Percentiles rank a stretch among this genome's conserved stretches.
phyloP scores from a whole-genome alignment of 441 rosid species.

The Aquilaria agallochum region DNA sequence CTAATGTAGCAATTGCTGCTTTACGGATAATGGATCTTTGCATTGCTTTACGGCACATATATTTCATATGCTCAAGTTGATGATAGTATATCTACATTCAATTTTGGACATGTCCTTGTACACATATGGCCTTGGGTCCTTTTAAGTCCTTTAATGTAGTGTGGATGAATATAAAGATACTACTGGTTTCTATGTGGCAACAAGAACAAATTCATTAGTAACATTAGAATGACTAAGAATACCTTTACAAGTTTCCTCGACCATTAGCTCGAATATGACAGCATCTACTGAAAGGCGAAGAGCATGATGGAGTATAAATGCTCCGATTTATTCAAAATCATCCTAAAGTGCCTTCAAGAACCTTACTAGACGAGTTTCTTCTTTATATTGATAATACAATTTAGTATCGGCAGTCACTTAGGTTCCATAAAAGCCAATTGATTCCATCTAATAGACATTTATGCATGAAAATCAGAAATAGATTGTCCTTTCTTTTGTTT shows the following conservation, averaged over 20 bases:
- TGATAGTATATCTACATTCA: not conserved
- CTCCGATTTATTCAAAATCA: constrained; percentile 1
- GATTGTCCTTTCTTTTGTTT: too few species aligned
- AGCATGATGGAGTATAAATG: not conserved
- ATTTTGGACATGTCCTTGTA: too few species aligned
- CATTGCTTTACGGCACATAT: not conserved
- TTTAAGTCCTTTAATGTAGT: too few species aligned
- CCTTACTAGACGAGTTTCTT: not conserved
- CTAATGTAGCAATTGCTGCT: not conserved
- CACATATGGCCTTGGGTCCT: too few species aligned
- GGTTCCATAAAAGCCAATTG: too few species aligned
- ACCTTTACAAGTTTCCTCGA: not conserved
- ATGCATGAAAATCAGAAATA: too few species aligned
- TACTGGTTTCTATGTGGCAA: too few species aligned
- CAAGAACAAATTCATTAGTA: too few species aligned
- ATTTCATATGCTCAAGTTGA: not conserved
- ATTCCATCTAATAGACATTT: too few species aligned
- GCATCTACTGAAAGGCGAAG: not conserved
- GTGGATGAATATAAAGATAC: too few species aligned
- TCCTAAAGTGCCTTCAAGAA: not conserved
- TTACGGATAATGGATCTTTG: not conserved
- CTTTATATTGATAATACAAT: not conserved
- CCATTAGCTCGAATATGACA: not conserved
- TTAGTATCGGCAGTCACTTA: not conserved
- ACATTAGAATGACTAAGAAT: not conserved